A percentile compares a stretch with the other conserved stretches of the same genome.
phyloP scores from a whole-genome alignment of 2,329 filamentous ascomycete species.

The Xylaria sp. region DNA sequence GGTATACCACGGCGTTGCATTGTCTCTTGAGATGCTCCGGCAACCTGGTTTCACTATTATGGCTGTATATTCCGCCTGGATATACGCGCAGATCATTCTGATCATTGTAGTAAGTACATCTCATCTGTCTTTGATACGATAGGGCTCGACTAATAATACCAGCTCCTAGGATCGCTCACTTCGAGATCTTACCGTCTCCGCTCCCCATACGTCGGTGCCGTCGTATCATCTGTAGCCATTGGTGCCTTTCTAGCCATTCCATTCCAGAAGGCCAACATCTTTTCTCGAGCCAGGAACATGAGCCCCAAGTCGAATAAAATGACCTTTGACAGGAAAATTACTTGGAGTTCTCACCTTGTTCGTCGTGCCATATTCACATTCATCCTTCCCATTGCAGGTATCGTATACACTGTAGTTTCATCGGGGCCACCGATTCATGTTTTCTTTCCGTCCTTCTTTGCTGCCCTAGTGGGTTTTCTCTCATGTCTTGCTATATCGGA shows the following conservation, averaged over 20 bases:
- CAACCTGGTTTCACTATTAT: constrained; percentile 80
- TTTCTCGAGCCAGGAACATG: constrained; percentile 71
- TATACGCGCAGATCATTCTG: constrained; percentile 79
- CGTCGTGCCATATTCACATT: constrained; percentile 75
- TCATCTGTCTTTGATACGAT: background rate
- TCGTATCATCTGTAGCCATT: constrained; percentile 72
- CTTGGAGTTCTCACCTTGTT: constrained; percentile 78
- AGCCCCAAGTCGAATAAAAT: constrained; percentile 72
- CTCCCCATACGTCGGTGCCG: constrained; percentile 73
- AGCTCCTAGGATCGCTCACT: constrained; percentile 75
- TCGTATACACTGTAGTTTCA: constrained; percentile 75
- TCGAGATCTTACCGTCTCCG: constrained; percentile 74
- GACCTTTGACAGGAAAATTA: constrained; percentile 71
- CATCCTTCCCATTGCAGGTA: constrained; percentile 72
- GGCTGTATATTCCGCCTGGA: constrained; percentile 79
- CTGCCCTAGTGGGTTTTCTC: constrained; percentile 74
- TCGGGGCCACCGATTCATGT: constrained; percentile 69
- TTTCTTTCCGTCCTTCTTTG: constrained; percentile 73
- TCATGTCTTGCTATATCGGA: constrained; percentile 79
- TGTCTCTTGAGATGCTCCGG: constrained; percentile 76
- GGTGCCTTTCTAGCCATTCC: constrained; percentile 77
- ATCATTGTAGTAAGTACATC: constrained; percentile 65
- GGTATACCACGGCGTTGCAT: constrained; percentile 73
- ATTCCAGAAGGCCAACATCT: constrained; percentile 76
- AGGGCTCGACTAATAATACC: constrained; percentile 24